Conservation (phyloP, 1,139 yeast species). For the Nadsonia commutata region DNA sequence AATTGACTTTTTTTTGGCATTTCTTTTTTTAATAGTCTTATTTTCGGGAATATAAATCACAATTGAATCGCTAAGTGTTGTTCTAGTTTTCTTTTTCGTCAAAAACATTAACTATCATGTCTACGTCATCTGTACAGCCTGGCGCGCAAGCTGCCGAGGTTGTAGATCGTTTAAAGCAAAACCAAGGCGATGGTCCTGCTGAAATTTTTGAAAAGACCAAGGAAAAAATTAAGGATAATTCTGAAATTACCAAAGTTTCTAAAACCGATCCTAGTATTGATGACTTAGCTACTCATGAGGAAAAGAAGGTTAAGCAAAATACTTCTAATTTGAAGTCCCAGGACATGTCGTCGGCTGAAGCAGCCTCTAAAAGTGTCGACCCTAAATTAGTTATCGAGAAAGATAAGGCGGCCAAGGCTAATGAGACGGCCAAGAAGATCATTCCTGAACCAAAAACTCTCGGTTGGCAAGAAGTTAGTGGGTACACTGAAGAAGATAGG, state of each 20-base stretch:
- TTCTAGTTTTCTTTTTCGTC: too few species aligned
- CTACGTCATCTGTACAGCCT: background rate
- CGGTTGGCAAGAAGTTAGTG: slow-evolving; percentile 93
- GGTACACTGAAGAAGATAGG: slow-evolving; percentile 58
- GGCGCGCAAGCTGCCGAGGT: slow-evolving; percentile 1
- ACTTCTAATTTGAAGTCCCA: background rate
- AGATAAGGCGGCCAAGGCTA: slow-evolving; percentile 6
- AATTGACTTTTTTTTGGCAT: too few species aligned
- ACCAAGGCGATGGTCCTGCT: background rate
- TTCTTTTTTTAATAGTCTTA: too few species aligned
- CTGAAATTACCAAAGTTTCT: background rate
- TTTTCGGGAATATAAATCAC: too few species aligned
- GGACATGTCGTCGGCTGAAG: slow-evolving; percentile 4
- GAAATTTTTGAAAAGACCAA: background rate
- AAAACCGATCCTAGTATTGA: background rate
- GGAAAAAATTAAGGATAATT: background rate
- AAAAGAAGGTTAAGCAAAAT: slow-evolving; percentile 1
- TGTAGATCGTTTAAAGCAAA: background rate
- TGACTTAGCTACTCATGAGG: slow-evolving; percentile 1
- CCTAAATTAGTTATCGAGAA: slow-evolving; percentile 3
- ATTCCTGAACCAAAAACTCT: slow-evolving; percentile 21
- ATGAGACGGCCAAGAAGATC: slow-evolving; percentile 5
- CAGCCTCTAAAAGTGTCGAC: slow-evolving; percentile 3
- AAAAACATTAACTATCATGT: background rate
- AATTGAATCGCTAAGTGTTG: too few species aligned